Evolutionary conservation across 2,329 filamentous ascomycete genomes (phyloP).

Genomic region (Verticillium klebahnii): DNA sequence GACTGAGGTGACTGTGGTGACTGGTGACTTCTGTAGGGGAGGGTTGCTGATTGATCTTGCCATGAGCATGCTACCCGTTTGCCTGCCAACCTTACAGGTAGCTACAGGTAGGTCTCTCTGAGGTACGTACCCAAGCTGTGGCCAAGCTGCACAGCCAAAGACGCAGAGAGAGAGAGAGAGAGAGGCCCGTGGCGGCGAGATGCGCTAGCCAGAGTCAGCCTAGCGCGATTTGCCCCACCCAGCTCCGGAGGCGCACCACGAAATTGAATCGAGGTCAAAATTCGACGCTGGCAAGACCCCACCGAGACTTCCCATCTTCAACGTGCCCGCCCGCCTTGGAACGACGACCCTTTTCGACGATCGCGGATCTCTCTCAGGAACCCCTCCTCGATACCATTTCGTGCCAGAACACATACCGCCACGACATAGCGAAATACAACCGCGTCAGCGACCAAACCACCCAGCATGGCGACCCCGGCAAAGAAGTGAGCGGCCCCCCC

Average conservation of each 20-base stretch:
- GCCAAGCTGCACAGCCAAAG: too few relatives aligned
- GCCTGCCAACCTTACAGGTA: too few relatives aligned
- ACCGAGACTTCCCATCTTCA: conserved; percentile 1
- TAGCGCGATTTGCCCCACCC: background rate
- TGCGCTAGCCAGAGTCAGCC: background rate
- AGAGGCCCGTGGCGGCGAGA: background rate
- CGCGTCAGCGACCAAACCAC: background rate
- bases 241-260: conserved; percentile 1
- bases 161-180: background rate
- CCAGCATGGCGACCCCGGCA: background rate
- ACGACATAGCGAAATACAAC: background rate
- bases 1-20: too few relatives aligned
- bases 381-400: background rate
- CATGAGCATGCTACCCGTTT: too few relatives aligned
- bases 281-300: conserved; percentile 3
- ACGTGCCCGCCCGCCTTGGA: background rate
- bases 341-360: background rate
- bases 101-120: too few relatives aligned
- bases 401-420: background rate
- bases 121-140: too few relatives aligned
- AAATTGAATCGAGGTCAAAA: conserved; percentile 4
- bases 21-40: too few relatives aligned
- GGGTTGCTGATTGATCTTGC: too few relatives aligned
- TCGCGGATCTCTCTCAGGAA: background rate
- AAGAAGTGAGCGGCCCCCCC: background rate